Conservation (phyloP, 352 stramenopile genomes). For the Phytophthora pisi region DNA sequence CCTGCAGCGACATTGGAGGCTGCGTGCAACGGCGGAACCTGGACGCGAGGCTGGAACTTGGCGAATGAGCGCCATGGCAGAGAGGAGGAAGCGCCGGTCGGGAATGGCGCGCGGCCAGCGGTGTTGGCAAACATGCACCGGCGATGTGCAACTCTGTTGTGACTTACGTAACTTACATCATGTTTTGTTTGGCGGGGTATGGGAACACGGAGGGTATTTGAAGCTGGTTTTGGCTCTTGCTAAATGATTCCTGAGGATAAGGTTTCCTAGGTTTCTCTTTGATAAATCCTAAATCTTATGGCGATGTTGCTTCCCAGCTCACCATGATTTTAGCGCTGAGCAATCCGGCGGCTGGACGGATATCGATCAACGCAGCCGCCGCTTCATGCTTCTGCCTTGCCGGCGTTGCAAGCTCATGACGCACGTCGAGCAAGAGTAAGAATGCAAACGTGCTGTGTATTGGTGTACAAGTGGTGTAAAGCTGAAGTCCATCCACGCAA, state of each 20-base stretch:
- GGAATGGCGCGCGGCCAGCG: slow-evolving; percentile 13
- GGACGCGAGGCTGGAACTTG: slow-evolving; percentile 25
- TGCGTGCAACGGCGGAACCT: slow-evolving; percentile 2
- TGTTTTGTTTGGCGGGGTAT: slow-evolving; percentile 11
- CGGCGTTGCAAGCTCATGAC: not conserved
- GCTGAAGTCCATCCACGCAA: slow-evolving; percentile 12
- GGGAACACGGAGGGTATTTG: not conserved
- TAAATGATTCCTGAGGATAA: not conserved
- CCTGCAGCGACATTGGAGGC: slow-evolving; percentile 29
- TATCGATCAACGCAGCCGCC: not conserved
- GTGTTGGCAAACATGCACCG: slow-evolving; percentile 10
- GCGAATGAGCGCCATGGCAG: slow-evolving; percentile 35
- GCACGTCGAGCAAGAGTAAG: slow-evolving; percentile 1
- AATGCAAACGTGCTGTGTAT: slow-evolving; percentile 14
- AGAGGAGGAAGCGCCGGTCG: slow-evolving; percentile 19
- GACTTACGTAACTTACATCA: not conserved
- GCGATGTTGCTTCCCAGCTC: not conserved
- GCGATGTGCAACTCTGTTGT: not conserved
- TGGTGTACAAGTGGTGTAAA: slow-evolving; percentile 30
- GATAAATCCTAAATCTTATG: not conserved
- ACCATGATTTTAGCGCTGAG: slow-evolving; percentile 2
- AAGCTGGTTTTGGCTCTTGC: not conserved
- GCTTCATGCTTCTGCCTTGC: not conserved
- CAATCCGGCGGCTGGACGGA: slow-evolving; percentile 5
- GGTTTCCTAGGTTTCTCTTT: not conserved